Evolutionary conservation across 1,284 basidiomycete species (phyloP), one percentile per base, ranked within the genome.

Genomic region (Rhodotorula sp.): DNA sequence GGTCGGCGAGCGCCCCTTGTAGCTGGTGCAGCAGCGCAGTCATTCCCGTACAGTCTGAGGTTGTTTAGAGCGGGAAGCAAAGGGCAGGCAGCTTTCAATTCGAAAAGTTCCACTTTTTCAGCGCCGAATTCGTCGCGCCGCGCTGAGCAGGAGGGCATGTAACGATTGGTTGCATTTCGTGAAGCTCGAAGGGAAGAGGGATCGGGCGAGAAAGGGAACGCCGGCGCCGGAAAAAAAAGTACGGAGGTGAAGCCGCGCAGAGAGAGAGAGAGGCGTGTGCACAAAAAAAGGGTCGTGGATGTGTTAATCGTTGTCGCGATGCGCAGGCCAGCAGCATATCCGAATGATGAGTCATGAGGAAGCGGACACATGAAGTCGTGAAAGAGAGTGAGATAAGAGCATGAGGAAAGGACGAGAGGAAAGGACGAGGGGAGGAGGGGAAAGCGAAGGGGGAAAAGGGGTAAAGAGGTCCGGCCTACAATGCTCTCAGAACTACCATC

Each of bases 1-100:
- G 67, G 56, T 70, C 68, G 7, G 69, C 59, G 5, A 75, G 68
- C 8, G 51, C 21, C 2, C 49, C 43, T 31, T 68, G 68, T 15
- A 74, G 34, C 2, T 10, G 51, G 29, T 65, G 60, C 2, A 74
- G 58, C 4, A 66, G 18, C 7, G 64, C 20, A 8, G 65, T 46
- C 73, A 72, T 74, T 23, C 7, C 48, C 39, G 39, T 43, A 29
- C 26, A 58, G 29, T n/a, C 54, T 4, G 54, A 26, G 20, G 8
- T 20, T 39, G 39, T 43, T 5, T 39, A 20, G 20, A 14, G 15
- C 20, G 16, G 47, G 29, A 21, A 43, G 29, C 3, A 43, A 18
- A 34, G 6, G 34, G 34, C 34, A 1, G 34, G 34, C 34, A 34
- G 34, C 34, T 34, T 34, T 34, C 34, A 5, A 8, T 34, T 1